These are phyloP conservation scores for Pyrenochaeta sp. DNA, from an alignment of 2,329 filamentous ascomycete genomes.

Conservation along the genomic window DNA sequence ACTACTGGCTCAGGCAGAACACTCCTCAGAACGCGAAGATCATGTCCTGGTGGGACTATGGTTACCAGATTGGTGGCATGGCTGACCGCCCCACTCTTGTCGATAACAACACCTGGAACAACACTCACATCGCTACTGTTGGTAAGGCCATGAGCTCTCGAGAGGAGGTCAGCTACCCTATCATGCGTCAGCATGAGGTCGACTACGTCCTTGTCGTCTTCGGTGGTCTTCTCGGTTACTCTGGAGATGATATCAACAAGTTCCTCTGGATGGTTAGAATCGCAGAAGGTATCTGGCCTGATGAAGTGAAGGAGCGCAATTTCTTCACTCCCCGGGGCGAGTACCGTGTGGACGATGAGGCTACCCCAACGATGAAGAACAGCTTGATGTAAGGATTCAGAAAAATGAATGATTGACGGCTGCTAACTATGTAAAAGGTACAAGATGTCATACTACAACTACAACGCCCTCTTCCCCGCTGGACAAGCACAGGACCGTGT, in stretches of 20 bases:
- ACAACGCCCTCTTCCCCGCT: constrained; percentile 85
- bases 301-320: constrained; percentile 95
- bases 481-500: constrained; percentile 93
- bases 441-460: constrained; percentile 99
- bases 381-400: constrained; percentile 83
- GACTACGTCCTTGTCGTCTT: constrained; percentile 99
- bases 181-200: constrained; percentile 97
- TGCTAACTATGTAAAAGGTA: constrained; percentile 70
- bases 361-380: constrained; percentile 97
- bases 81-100: constrained; percentile 95
- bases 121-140: constrained; percentile 98
- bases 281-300: constrained; percentile 99
- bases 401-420: not conserved
- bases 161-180: constrained; percentile 97
- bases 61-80: constrained; percentile 99
- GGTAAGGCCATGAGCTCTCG: constrained; percentile 98
- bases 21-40: constrained; percentile 94
- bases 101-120: constrained; percentile 99
- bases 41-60: constrained; percentile 99
- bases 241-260: constrained; percentile 99
- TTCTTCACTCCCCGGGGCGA: constrained; percentile 95
- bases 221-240: constrained; percentile 94
- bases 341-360: constrained; percentile 91
- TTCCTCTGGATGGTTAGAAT: constrained; percentile 99
- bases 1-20: constrained; percentile 99